Evolutionary conservation across 2,329 filamentous ascomycete species (phyloP).

Genomic region (Penicillium thymicola): DNA sequence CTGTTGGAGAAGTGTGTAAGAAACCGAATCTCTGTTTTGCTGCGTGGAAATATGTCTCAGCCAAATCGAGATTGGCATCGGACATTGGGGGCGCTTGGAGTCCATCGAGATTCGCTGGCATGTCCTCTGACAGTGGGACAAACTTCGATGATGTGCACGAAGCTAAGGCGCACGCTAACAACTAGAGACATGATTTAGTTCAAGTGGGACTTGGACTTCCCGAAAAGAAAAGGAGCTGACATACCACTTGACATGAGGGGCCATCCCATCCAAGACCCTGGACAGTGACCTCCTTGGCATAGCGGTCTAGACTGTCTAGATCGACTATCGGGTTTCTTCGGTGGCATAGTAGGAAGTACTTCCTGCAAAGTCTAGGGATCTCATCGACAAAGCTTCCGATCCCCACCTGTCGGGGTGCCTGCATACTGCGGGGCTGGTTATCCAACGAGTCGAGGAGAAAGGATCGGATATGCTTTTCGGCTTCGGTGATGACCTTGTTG

Average conservation of each 20-base stretch:
- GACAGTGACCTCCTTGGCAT: constrained; percentile 22
- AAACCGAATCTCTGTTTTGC: constrained; percentile 25
- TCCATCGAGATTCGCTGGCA: constrained; percentile 19
- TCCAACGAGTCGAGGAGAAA: constrained; percentile 25
- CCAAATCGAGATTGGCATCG: constrained; percentile 20
- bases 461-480: constrained; percentile 22
- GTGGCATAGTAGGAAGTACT: constrained; percentile 19
- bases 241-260: constrained; percentile 26
- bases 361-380: constrained; percentile 17
- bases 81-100: constrained; percentile 14
- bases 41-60: constrained; percentile 23
- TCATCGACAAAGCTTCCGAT: constrained; percentile 17
- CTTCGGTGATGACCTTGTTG: constrained; percentile 20
- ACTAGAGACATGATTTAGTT: constrained; percentile 11
- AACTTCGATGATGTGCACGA: constrained; percentile 17
- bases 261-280: constrained; percentile 25
- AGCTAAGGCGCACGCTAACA: constrained; percentile 23
- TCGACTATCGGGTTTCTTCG: constrained; percentile 22
- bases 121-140: constrained; percentile 7
- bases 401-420: constrained; percentile 11
- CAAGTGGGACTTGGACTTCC: background rate
- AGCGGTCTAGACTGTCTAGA: constrained; percentile 17
- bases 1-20: constrained; percentile 20
- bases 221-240: background rate
- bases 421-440: constrained; percentile 3